Evolutionary conservation across 169 alveolate genomes (phyloP), one percentile per base, ranked within the genome.

Genomic region (Plasmodium gaboni): DNA sequence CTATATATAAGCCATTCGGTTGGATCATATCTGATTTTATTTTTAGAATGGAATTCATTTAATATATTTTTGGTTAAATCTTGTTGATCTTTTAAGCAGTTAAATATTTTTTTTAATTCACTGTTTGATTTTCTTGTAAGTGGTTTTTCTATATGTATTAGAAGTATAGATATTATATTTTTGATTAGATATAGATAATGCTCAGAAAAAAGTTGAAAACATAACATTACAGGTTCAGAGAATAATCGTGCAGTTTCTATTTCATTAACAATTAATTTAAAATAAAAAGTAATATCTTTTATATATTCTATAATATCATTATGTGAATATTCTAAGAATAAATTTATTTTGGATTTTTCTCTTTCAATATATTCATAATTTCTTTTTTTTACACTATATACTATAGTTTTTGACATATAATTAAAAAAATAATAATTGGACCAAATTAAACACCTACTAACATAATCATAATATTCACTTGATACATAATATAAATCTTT

Each of bases 141-240:
- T 24, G 88, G 51, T 38, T n/a, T 3, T 4, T 48, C 26, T 13
- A 76, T 19, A 10, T 76, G 88, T n/a, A 76, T 50, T 13, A 48
- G 9, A 3, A 63, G 42, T 4, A 24, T 13, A 38, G 46, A 15
- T 55, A 76, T 0, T 13, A 48, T 32, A 48, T 44, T 51, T 28
- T 46, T 67, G 17, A 76, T 2, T 55, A 38, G 9, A 17, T 28
- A 12, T 55, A 24, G 8, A 55, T 76, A 76, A 57, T 76, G 50
- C 9, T 76, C 76, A 57, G 61, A 76, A 76, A 76, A 76, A 15
- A 76, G 53, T 2, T 65, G 50, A 57, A 63, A 76, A 19, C 50
- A 76, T 63, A 63, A 63, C 24, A 46, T 17, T 15, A 44, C 88
- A 15, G 74, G 28, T 24, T 63, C 76, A 64, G 26, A 24, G 50